Base-by-base conservation (phyloP, 768 basidiomycete genomes). In the Psilocybe subaeruginosa region DNA sequence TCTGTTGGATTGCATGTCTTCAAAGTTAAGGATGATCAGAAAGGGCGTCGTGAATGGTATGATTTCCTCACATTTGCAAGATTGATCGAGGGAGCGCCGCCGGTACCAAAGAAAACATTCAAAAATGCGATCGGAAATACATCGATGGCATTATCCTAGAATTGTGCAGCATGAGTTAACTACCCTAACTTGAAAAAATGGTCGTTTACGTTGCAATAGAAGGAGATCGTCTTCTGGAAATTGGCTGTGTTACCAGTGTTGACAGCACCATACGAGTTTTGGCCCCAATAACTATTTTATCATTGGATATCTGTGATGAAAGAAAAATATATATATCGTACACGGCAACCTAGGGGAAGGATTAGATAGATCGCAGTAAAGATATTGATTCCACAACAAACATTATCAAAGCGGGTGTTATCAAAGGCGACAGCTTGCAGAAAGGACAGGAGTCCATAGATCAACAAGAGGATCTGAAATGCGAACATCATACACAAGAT, bases 51-150 rank as follows among this genome's bases (percentile, higher is more conserved):
- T 47, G 7, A 7, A 11, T 8, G n/a, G 27, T 49, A 23, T 53
- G 29, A 35, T 49, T 11, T 29, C 65, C 80, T 62, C 71, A 87
- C 88, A 66, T 88, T 91, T 1, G 87, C 89, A 11, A 91, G 78
- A 70, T 92, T 87, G 55, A 91, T 76, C 6, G 82, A 83, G 23
- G 90, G 90, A 16, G 80, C 71, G 30, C 82, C 82, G 0, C 89
- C 88, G 5, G 84, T 76, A 11, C 85, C 81, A 67, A 87, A 89
- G 74, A 90, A 91, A 17, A 79, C 80, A 69, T 85, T 76, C 64
- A 91, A 67, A 69, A 92, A 90, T n/a, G 89, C 85, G 33, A 91
- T 66, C 7, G 88, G 88, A 60, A 92, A 82, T 6, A 84, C 85
- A 71, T 91, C 85, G 59, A 90, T 84, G 7, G 85, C 80, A 66